Conservation (phyloP, 2,329 filamentous ascomycete genomes). For the Aspergillus calidoustus region DNA sequence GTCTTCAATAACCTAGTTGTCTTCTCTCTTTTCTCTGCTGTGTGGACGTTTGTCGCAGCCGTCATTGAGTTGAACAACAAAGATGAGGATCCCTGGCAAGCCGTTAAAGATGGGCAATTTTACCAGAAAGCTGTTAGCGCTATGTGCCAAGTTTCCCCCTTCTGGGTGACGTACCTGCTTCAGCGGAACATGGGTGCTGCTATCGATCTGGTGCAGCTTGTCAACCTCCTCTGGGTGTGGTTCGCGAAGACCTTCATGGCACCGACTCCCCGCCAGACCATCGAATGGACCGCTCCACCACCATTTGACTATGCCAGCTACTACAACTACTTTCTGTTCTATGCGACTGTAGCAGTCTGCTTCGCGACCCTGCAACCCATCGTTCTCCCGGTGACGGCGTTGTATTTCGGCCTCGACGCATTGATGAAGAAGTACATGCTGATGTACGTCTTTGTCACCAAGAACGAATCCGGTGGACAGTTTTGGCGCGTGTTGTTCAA, state of each 20-base stretch:
- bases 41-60: slow-evolving; percentile 73
- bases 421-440: slow-evolving; percentile 94
- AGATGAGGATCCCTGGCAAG: slow-evolving; percentile 68
- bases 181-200: slow-evolving; percentile 92
- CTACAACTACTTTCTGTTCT: slow-evolving; percentile 98
- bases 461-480: slow-evolving; percentile 90
- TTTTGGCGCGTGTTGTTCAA: slow-evolving; percentile 95
- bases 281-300: slow-evolving; percentile 89
- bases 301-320: slow-evolving; percentile 94
- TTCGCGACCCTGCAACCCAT: slow-evolving; percentile 87
- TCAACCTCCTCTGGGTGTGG: slow-evolving; percentile 82
- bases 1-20: slow-evolving; percentile 96
- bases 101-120: slow-evolving; percentile 68
- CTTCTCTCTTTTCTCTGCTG: slow-evolving; percentile 86
- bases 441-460: slow-evolving; percentile 93
- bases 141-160: slow-evolving; percentile 80
- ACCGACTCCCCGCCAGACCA: slow-evolving; percentile 87
- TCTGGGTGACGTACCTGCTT: slow-evolving; percentile 92
- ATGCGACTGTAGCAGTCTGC: slow-evolving; percentile 83
- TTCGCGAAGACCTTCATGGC: slow-evolving; percentile 82
- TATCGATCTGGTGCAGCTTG: slow-evolving; percentile 89
- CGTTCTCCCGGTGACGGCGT: slow-evolving; percentile 79
- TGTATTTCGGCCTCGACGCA: slow-evolving; percentile 87
- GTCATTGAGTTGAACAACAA: slow-evolving; percentile 65
- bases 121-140: slow-evolving; percentile 70